phyloP scores from a whole-genome alignment of 2,329 filamentous ascomycete genomes.

The Magnaporthiopsis rhizophila region DNA sequence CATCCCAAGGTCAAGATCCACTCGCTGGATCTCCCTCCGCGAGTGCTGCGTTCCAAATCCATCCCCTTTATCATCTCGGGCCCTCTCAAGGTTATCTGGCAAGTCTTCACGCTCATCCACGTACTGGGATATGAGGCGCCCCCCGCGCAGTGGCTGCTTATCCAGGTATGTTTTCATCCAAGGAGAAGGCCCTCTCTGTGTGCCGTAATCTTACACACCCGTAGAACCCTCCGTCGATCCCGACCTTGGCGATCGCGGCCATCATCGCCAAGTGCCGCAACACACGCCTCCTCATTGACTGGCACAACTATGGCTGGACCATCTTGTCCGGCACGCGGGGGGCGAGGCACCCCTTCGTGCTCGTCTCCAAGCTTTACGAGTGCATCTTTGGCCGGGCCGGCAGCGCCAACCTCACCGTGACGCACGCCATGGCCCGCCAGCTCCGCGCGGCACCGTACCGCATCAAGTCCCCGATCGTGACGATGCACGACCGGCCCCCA shows the following conservation, averaged over 20 bases:
- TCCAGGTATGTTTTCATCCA: slow-evolving; percentile 25
- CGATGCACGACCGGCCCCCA: slow-evolving; percentile 82
- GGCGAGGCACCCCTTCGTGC: slow-evolving; percentile 63
- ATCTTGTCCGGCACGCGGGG: slow-evolving; percentile 64
- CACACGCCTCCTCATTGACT: slow-evolving; percentile 82
- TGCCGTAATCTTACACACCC: neutral
- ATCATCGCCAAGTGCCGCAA: slow-evolving; percentile 68
- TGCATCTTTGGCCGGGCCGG: slow-evolving; percentile 59
- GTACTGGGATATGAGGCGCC: slow-evolving; percentile 66
- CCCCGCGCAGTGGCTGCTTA: slow-evolving; percentile 77
- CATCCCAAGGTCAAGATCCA: slow-evolving; percentile 64
- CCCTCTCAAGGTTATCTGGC: slow-evolving; percentile 80
- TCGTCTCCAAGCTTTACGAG: slow-evolving; percentile 71
- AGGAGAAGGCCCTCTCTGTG: neutral
- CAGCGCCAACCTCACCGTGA: slow-evolving; percentile 76
- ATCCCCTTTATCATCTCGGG: slow-evolving; percentile 71
- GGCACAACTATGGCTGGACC: slow-evolving; percentile 98
- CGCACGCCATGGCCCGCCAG: slow-evolving; percentile 75
- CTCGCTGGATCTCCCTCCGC: slow-evolving; percentile 60
- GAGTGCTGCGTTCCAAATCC: slow-evolving; percentile 56
- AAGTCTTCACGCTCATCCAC: slow-evolving; percentile 62
- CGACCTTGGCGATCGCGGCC: slow-evolving; percentile 71
- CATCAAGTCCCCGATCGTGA: slow-evolving; percentile 56
- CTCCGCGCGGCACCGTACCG: slow-evolving; percentile 56
- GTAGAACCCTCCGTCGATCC: slow-evolving; percentile 90